Conservation (phyloP, 139 green algal species). For the Chlorella sp. region DNA sequence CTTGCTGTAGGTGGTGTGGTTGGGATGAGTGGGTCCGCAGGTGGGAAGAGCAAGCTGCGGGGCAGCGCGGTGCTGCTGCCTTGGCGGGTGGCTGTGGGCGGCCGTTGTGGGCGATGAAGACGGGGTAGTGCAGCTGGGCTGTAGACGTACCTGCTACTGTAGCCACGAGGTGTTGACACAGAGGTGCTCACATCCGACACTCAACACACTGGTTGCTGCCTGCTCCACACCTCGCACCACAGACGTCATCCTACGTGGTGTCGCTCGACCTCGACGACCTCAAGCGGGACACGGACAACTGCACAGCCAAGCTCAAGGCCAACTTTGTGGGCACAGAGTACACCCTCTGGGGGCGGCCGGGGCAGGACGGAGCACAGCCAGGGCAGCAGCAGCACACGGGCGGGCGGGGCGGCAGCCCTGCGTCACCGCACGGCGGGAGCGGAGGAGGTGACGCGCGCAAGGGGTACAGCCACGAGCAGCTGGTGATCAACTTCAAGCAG, state of each 20-base stretch:
- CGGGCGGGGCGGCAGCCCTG: conserved; percentile 3
- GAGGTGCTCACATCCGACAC: no score
- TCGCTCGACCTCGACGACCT: conserved; percentile 11
- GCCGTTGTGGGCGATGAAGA: not conserved
- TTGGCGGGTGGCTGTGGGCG: not conserved
- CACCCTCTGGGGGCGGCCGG: conserved; percentile 18
- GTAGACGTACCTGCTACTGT: no score
- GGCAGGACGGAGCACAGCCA: no score
- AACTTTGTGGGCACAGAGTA: conserved; percentile 94
- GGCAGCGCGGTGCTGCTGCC: not conserved
- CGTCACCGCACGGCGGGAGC: no score
- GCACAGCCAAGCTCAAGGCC: conserved; percentile 25
- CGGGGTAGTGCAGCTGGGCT: no score
- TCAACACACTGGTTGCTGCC: no score
- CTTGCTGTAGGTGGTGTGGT: conserved; percentile 55
- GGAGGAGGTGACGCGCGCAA: not conserved
- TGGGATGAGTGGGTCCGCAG: not conserved
- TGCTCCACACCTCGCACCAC: no score
- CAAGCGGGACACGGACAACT: conserved; percentile 16
- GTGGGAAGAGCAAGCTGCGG: not conserved
- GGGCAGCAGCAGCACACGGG: not conserved
- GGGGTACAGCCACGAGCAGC: conserved; percentile 13
- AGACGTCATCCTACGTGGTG: not conserved
- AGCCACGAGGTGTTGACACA: no score
- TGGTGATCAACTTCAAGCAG: conserved; percentile 42